Percentiles rank a stretch among this genome's conserved stretches.
Conservation (phyloP, 2,329 filamentous ascomycete genomes). For the Fusarium pilosicola region DNA sequence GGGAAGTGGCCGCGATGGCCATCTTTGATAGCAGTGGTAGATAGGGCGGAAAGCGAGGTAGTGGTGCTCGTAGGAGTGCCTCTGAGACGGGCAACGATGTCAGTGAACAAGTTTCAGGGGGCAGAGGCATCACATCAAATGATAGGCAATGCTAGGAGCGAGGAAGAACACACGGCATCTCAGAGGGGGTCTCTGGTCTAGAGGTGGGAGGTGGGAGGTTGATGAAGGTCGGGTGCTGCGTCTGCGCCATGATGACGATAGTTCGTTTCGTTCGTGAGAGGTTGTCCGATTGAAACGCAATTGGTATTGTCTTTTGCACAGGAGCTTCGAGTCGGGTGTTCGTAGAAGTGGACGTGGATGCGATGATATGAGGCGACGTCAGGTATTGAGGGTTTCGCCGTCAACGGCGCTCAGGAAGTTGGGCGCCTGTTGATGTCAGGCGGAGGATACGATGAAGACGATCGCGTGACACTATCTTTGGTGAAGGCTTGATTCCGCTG, state of each 20-base stretch:
- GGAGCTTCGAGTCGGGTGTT: not conserved
- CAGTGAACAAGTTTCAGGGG: constrained; percentile 4
- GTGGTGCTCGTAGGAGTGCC: constrained; percentile 94
- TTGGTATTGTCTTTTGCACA: not conserved
- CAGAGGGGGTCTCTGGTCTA: constrained; percentile 85
- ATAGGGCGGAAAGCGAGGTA: constrained; percentile 90
- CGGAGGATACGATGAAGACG: not conserved
- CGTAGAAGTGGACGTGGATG: not conserved
- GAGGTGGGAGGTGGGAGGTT: constrained; percentile 85
- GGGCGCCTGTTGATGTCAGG: not conserved
- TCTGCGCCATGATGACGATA: constrained; percentile 51
- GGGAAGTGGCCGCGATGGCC: constrained; percentile 86
- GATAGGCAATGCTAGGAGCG: not conserved
- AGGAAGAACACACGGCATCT: constrained; percentile 78
- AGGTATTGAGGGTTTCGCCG: constrained; percentile 13
- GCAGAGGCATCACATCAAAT: constrained; percentile 3
- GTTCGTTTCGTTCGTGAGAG: not conserved
- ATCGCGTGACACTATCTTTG: not conserved
- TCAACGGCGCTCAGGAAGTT: constrained; percentile 25
- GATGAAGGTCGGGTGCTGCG: constrained; percentile 74
- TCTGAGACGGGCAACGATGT: constrained; percentile 56
- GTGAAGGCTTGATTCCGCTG: not conserved
- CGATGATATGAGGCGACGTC: constrained; percentile 14
- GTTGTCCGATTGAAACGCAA: not conserved
- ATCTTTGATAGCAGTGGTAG: constrained; percentile 95